Conservation (phyloP, 2,329 filamentous ascomycete genomes). For the Colletotrichum musae region DNA sequence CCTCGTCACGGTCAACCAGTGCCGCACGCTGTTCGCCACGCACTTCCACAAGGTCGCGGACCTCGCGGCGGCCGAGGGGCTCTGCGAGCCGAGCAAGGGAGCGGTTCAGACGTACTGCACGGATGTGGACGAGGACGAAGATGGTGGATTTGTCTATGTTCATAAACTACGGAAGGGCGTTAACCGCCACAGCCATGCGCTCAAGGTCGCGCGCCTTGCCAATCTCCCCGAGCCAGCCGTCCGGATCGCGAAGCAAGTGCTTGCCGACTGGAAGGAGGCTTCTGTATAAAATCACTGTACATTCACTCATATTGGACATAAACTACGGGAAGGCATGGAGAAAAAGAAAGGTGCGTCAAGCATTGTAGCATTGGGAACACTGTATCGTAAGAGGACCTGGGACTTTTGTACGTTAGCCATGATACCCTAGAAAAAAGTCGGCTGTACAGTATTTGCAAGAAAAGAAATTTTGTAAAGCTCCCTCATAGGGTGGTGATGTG, state of each 20-base stretch:
- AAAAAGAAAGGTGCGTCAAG: constrained; percentile 14
- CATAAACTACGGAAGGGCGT: constrained; percentile 86
- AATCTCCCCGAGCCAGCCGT: constrained; percentile 84
- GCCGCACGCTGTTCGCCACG: constrained; percentile 90
- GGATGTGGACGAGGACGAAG: constrained; percentile 82
- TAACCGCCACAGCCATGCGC: constrained; percentile 88
- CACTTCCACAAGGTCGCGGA: constrained; percentile 92
- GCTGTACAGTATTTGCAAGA: constrained; percentile 43
- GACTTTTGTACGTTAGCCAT: constrained; percentile 53
- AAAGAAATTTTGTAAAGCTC: constrained; percentile 46
- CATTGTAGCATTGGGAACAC: constrained; percentile 22
- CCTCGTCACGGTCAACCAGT: constrained; percentile 82
- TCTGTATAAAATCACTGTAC: not conserved
- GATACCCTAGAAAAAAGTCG: constrained; percentile 49
- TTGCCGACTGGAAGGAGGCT: constrained; percentile 50
- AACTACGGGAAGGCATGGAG: not conserved
- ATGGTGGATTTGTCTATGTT: constrained; percentile 85
- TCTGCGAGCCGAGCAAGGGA: constrained; percentile 53
- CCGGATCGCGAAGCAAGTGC: constrained; percentile 72
- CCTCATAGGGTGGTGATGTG: constrained; percentile 73
- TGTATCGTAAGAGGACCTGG: constrained; percentile 17
- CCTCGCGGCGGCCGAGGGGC: constrained; percentile 71
- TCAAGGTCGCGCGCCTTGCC: constrained; percentile 93
- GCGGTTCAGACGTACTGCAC: constrained; percentile 86
- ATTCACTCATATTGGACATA: constrained; percentile 1